phyloP scores from a whole-genome alignment of 1,139 yeast species.

The Blastobotrys capitulatus region DNA sequence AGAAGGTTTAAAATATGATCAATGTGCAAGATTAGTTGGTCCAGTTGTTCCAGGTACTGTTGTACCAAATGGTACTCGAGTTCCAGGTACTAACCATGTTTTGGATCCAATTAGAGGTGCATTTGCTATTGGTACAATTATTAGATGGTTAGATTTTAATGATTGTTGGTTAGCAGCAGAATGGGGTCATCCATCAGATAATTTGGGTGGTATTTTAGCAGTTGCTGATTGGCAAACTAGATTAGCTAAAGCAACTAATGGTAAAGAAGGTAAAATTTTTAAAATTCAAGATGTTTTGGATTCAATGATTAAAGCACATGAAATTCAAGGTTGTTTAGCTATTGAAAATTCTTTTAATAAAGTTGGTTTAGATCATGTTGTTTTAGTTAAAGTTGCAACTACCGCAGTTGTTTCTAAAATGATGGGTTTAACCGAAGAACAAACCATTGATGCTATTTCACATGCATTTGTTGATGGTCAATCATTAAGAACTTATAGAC shows the following conservation, averaged over 20 bases:
- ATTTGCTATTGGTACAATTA: slow-evolving; percentile 50
- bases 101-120: slow-evolving; percentile 56
- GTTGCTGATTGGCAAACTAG: slow-evolving; percentile 54
- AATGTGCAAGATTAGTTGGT: slow-evolving; percentile 44
- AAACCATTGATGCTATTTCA: slow-evolving; percentile 50
- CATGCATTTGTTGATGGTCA: slow-evolving; percentile 60
- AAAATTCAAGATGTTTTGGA: slow-evolving; percentile 47
- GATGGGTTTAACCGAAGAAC: slow-evolving; percentile 45
- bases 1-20: slow-evolving; percentile 51
- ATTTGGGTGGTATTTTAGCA: slow-evolving; percentile 52
- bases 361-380: slow-evolving; percentile 57
- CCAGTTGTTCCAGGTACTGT: slow-evolving; percentile 52
- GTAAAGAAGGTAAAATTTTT: slow-evolving; percentile 39
- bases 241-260: slow-evolving; percentile 38
- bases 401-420: slow-evolving; percentile 54
- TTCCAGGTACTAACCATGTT: slow-evolving; percentile 46
- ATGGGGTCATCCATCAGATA: slow-evolving; percentile 63
- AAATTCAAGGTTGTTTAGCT: slow-evolving; percentile 54
- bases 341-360: slow-evolving; percentile 53
- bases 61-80: slow-evolving; percentile 50
- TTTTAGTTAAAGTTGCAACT: slow-evolving; percentile 55
- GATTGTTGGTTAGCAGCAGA: slow-evolving; percentile 64
- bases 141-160: slow-evolving; percentile 56
- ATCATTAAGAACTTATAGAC: slow-evolving; percentile 53
- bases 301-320: slow-evolving; percentile 56